Evolutionary conservation across 1,284 basidiomycete species (phyloP).

Genomic region (Marasmius fiardii): DNA sequence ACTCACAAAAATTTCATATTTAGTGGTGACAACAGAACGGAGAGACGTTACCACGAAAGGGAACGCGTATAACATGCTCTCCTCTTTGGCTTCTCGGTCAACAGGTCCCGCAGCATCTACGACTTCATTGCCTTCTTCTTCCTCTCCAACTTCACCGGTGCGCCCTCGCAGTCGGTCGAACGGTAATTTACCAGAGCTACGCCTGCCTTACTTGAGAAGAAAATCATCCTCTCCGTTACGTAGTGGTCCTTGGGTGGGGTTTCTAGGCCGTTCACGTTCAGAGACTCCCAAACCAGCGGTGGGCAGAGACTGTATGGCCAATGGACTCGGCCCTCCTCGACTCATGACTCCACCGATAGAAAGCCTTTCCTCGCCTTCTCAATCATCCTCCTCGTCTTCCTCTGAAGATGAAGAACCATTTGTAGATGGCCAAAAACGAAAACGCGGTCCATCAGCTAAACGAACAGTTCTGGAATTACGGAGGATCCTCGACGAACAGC

Average conservation of each 20-base stretch:
- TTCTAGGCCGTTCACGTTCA: background rate
- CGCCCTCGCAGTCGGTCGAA: no score
- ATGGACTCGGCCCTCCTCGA: background rate
- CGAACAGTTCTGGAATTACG: constrained; percentile 63
- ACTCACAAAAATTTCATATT: background rate
- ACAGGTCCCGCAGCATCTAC: constrained; percentile 29
- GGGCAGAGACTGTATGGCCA: background rate
- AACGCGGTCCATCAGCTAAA: constrained; percentile 30
- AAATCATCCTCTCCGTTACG: background rate
- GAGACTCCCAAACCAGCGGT: background rate
- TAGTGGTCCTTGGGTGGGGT: background rate
- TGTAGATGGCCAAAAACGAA: background rate
- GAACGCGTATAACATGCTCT: constrained; percentile 57
- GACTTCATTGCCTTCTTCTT: constrained; percentile 24
- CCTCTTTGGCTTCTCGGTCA: constrained; percentile 41
- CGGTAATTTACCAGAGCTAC: no score
- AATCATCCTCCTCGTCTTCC: background rate
- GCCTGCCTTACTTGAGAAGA: background rate
- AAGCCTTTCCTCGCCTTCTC: constrained; percentile 17
- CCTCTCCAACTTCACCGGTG: constrained; percentile 16
- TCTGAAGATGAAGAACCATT: background rate
- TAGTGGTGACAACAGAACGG: constrained; percentile 14
- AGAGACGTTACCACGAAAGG: constrained; percentile 39
- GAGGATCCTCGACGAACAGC: constrained; percentile 63
- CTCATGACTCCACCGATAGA: constrained; percentile 4